A percentile compares a stretch with the other conserved stretches of the same genome.
Conservation (phyloP, 179 eudicot species). For the Silene coronaria region DNA sequence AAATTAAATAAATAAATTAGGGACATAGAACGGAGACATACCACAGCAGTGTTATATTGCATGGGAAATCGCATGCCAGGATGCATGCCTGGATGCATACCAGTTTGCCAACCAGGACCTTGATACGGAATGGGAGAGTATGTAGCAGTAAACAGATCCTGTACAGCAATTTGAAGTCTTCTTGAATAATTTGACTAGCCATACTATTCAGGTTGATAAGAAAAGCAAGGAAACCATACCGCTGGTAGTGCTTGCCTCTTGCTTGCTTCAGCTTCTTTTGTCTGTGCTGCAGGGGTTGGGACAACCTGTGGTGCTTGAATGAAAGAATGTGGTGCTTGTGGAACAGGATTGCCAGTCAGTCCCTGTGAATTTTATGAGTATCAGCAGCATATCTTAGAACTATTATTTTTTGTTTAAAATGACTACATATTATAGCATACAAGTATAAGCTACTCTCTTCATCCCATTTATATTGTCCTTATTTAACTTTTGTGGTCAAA, state of each 20-base stretch:
- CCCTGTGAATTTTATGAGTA: conserved; percentile 29
- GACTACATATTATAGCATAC: background rate
- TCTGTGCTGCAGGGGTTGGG: conserved; percentile 23
- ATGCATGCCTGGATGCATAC: conserved; percentile 22
- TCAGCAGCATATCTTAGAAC: conserved; percentile 23
- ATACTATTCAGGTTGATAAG: background rate
- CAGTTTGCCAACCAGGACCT: conserved; percentile 67
- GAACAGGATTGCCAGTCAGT: conserved; percentile 28
- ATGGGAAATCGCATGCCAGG: conserved; percentile 52
- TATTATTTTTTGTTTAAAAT: background rate
- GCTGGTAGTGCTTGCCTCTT: conserved; percentile 69
- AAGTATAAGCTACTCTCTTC: background rate
- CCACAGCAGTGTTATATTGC: conserved; percentile 63
- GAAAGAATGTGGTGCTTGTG: conserved; percentile 36
- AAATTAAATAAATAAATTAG: background rate
- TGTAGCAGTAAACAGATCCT: conserved; percentile 69
- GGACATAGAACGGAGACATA: conserved; percentile 23
- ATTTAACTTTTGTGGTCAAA: background rate
- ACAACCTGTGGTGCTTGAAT: conserved; percentile 31
- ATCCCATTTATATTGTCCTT: background rate
- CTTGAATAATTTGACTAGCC: conserved; percentile 7
- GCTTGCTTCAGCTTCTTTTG: conserved; percentile 36
- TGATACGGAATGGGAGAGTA: conserved; percentile 42
- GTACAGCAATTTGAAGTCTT: conserved; percentile 18
- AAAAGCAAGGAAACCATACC: conserved; percentile 36